Conservation (phyloP, 1,284 basidiomycete species). For the Mycena citricolor region DNA sequence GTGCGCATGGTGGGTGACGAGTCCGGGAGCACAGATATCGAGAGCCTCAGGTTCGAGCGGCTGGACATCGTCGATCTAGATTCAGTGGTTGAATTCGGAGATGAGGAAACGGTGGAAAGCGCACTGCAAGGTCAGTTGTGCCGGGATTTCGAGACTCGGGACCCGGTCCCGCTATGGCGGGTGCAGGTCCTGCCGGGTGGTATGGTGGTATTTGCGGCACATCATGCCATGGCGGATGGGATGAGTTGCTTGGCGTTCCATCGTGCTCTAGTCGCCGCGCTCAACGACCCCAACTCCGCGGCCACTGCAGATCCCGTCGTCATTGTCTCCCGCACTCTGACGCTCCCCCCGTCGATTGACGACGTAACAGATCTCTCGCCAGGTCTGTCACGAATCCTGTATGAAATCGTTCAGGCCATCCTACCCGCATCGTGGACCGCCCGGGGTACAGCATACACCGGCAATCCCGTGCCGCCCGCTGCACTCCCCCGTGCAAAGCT, state of each 20-base stretch:
- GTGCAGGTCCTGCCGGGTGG: constrained; percentile 34
- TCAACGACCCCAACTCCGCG: constrained; percentile 17
- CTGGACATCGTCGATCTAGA: constrained; percentile 33
- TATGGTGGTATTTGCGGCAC: constrained; percentile 38
- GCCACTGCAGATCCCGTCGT: constrained; percentile 18
- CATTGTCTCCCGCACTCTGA: constrained; percentile 22
- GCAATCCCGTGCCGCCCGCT: constrained; percentile 24
- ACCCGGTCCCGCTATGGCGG: constrained; percentile 38
- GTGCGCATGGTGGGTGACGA: constrained; percentile 10
- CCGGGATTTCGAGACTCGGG: constrained; percentile 27
- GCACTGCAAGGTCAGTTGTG: constrained; percentile 31
- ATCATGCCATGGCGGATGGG: constrained; percentile 42
- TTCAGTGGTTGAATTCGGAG: constrained; percentile 32
- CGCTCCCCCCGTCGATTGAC: constrained; percentile 33
- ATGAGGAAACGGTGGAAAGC: constrained; percentile 18
- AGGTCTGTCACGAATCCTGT: constrained; percentile 30
- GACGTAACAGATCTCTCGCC: constrained; percentile 31
- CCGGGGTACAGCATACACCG: constrained; percentile 35
- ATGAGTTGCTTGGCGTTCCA: constrained; percentile 42
- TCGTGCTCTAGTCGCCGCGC: constrained; percentile 31
- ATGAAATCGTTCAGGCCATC: constrained; percentile 28
- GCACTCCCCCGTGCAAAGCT: constrained; percentile 24
- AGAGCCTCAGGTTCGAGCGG: constrained; percentile 28
- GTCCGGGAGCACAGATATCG: background rate
- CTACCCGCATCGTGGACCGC: constrained; percentile 32